phyloP scores from a whole-genome alignment of 345 rosid genomes.

The Eucalyptus fibrosa region DNA sequence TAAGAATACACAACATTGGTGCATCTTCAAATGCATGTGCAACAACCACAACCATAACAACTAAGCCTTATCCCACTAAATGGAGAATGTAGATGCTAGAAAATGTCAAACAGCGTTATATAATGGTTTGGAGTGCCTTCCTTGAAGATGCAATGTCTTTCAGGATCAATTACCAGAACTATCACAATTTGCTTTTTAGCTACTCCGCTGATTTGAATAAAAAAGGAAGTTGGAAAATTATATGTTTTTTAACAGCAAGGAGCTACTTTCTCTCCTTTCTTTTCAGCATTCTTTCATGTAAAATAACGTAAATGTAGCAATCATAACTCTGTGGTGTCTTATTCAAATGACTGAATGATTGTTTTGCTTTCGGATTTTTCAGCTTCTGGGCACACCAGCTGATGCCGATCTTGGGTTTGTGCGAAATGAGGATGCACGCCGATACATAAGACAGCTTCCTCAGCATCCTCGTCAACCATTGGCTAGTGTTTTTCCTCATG shows the following conservation, averaged over 20 bases:
- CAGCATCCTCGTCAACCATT: conserved; percentile 62
- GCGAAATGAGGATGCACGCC: conserved; percentile 71
- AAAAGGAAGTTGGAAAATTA: not conserved
- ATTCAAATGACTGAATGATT: not conserved
- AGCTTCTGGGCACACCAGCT: conserved; percentile 93
- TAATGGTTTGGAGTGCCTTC: not conserved
- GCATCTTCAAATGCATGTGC: not conserved
- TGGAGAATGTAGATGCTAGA: not conserved
- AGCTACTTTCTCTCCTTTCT: not conserved
- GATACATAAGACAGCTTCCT: conserved; percentile 72
- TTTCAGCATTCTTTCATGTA: not conserved
- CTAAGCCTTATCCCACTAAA: not conserved
- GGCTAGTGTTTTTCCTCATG: conserved; percentile 53
- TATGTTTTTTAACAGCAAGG: not conserved
- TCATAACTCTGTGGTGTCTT: not conserved
- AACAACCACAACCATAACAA: not conserved
- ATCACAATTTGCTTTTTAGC: not conserved
- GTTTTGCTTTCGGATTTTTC: conserved; percentile 6
- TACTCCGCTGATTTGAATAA: not conserved
- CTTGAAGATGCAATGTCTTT: not conserved
- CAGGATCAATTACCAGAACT: not conserved
- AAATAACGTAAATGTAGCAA: not conserved
- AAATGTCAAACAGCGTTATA: not conserved
- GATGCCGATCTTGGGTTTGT: conserved; percentile 90
- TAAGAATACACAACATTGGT: not conserved